Percentiles rank a stretch among this genome's conserved stretches.
Conservation (phyloP, 805 yeast genomes). For the Candida quercuum region DNA sequence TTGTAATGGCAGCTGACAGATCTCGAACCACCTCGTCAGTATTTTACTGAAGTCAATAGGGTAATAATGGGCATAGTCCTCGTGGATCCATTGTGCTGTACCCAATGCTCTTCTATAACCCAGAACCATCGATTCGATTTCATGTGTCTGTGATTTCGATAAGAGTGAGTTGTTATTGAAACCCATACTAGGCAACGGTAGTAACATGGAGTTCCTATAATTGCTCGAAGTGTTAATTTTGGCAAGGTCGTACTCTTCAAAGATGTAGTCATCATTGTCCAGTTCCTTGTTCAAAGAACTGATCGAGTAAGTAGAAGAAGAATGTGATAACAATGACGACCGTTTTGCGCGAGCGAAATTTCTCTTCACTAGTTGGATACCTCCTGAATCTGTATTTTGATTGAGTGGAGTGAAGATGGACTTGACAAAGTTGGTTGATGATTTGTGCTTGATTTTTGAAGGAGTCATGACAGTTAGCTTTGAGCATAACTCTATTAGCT, state of each 20-base stretch:
- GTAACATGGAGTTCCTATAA: slow-evolving; percentile 36
- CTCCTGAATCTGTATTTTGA: slow-evolving; percentile 11
- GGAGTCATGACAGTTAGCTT: slow-evolving; percentile 52
- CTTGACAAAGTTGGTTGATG: slow-evolving; percentile 9
- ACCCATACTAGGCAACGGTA: slow-evolving; percentile 22
- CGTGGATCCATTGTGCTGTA: slow-evolving; percentile 17
- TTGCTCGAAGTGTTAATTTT: slow-evolving; percentile 33
- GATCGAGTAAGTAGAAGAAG: slow-evolving; percentile 26
- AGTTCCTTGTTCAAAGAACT: slow-evolving; percentile 24
- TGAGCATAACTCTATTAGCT: slow-evolving; percentile 57
- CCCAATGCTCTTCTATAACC: slow-evolving; percentile 48
- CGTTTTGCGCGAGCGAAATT: slow-evolving; percentile 31
- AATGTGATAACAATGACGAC: slow-evolving; percentile 31
- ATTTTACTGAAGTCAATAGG: slow-evolving; percentile 19
- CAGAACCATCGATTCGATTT: slow-evolving; percentile 41
- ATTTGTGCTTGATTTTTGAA: slow-evolving; percentile 29
- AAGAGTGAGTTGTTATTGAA: slow-evolving; percentile 19
- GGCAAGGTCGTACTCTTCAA: slow-evolving; percentile 55
- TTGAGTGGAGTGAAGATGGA: slow-evolving; percentile 3
- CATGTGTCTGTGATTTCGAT: slow-evolving; percentile 24
- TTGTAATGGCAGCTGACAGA: slow-evolving; percentile 43
- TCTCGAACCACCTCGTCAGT: slow-evolving; percentile 49
- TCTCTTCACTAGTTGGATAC: slow-evolving; percentile 47
- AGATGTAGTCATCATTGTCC: slow-evolving; percentile 38
- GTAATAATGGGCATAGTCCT: slow-evolving; percentile 12